Base-by-base conservation (phyloP, 345 rosid species). In the Citropsis articulata region DNA sequence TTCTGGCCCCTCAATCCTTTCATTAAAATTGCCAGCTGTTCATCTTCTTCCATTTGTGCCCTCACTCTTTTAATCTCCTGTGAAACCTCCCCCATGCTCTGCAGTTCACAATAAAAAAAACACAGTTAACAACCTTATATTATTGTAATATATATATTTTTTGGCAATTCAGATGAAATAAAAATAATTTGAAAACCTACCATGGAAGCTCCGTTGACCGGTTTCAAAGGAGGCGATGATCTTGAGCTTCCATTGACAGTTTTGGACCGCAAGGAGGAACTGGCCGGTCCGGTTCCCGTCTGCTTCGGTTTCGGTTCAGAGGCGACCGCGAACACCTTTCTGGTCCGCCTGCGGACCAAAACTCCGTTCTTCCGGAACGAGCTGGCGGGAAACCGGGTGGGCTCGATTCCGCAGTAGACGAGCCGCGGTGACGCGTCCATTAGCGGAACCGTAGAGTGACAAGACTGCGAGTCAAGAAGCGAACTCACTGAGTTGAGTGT, bases 21-120 rank as follows among this genome's bases (percentile, higher is more conserved):
- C 99, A 95, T 95, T 3, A 93, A 80, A n/a, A 88, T 91, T 13
- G 99, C 82, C 64, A 95, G 67, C 61, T 92, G 84, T 75, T 95
- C 99, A 79, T 95, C 88, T 83, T 93, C 90, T 86, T 95, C 99
- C 98, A 93, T 93, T 77, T 95, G 96, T 62, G 96, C 98, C 78
- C 98, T 87, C 63, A 93, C 93, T 78, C 98, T 86, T 79, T 93
- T 90, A 14, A 95, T 95, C 86, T 95, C 99, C 86, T 86, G 83
- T 0, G 99, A 95, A 62, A 95, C 96, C 33, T 91, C 98, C 59
- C 87, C 91, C 40, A 95, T 85, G 75, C 96, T 92, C 98, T 95
- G 89, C 72, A 45, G 50, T 45, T 45, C 50, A 13, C 16, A 45
- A 45, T 1, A 45, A 21, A 48, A 64, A n/a, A 38, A 24, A 28